Base-by-base conservation (phyloP, 2,329 filamentous ascomycete genomes). In the Fusarium sarcochroum region DNA sequence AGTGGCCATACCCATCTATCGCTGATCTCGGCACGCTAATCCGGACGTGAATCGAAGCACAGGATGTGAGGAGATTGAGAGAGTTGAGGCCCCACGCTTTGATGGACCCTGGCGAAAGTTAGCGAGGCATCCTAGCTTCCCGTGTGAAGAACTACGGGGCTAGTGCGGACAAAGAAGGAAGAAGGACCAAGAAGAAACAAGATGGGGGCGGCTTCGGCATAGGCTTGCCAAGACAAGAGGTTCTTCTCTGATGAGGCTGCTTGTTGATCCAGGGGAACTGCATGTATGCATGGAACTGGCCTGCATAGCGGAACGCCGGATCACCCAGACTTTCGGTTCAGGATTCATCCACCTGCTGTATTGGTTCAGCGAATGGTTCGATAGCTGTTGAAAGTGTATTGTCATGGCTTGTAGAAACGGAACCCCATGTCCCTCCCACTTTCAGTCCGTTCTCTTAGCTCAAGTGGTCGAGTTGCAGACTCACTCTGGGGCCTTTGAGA, bases 11-110 rank as follows among this genome's bases (percentile, higher is more conserved):
- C 7, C 27, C 23, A 27, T 40, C 53, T 38, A 48, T 47, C 63
- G 61, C 48, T 68, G 66, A 69, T 69, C 51, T 52, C 48, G 48
- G 66, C 61, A 67, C 66, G 32, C 51, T 69, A 58, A 58, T 45
- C 56, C 51, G 48, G 7, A 42, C 35, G 17, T 58, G 66, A 53
- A 53, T 37, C 25, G 35, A 63, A 17, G 25, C 11, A 52, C 38
- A 52, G 47, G 35, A 56, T 20, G 45, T 56, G 42, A 58, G n/a
- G 32, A 47, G 42, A 58, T 38, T 32, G 44, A 51, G 34, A 21
- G 35, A 25, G 25, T 47, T 23, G 65, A 32, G 45, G 63, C 47
- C 66, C 66, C 67, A 66, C 61, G 66, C 23, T 40, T 13, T 7
- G 27, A 64, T 63, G 58, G 50, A 37, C 49, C 61, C 59, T 60